Conservation (phyloP, 768 basidiomycete genomes). For the Agrocybe pediades region DNA sequence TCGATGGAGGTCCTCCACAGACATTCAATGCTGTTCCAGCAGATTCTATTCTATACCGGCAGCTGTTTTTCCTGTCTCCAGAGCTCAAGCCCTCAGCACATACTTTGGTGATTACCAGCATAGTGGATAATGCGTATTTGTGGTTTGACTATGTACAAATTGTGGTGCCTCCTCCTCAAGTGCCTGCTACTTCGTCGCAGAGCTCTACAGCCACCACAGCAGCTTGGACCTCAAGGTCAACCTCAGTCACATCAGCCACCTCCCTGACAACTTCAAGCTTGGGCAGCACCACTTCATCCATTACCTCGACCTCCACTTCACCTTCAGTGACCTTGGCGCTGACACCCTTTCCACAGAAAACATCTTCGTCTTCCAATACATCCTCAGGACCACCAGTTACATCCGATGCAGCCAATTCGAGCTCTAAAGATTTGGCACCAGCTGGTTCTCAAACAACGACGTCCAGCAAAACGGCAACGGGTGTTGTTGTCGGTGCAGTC, state of each 20-base stretch:
- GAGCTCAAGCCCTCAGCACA: constrained; percentile 1
- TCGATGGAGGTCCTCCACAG: not conserved
- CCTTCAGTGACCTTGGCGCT: not conserved
- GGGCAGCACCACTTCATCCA: too few species aligned
- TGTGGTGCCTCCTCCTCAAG: not conserved
- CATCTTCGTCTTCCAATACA: not conserved
- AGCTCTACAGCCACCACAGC: not conserved
- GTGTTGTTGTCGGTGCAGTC: not conserved
- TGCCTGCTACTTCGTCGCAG: not conserved
- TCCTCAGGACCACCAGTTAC: too few species aligned
- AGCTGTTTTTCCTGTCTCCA: constrained; percentile 4
- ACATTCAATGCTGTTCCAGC: not conserved
- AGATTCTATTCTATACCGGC: not conserved
- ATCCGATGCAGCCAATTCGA: too few species aligned
- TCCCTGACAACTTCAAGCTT: too few species aligned
- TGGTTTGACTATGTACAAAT: constrained; percentile 9
- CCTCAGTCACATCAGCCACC: not conserved
- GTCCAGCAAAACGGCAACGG: not conserved
- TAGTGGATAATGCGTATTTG: constrained; percentile 1
- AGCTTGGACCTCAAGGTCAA: not conserved
- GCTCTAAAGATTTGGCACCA: too few species aligned
- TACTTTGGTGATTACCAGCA: constrained; percentile 5
- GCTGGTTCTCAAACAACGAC: not conserved
- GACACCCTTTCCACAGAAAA: too few species aligned
- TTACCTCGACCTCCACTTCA: not conserved